Evolutionary conservation across 2,329 filamentous ascomycete species (phyloP).

Genomic region (Aspergillaceae sp.): DNA sequence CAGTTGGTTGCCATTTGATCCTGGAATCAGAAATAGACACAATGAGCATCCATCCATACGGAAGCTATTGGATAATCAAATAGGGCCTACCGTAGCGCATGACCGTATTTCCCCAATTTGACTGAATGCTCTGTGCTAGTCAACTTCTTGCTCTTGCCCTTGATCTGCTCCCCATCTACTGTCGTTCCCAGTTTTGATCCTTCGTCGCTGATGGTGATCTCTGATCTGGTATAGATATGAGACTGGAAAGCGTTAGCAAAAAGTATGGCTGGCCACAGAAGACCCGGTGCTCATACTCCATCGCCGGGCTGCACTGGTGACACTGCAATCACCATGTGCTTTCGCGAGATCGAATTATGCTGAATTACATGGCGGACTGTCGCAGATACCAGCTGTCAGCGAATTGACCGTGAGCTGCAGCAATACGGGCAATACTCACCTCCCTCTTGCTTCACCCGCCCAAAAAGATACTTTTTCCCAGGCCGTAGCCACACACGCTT

Average conservation of each 20-base stretch:
- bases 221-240: constrained; percentile 56
- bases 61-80: not conserved
- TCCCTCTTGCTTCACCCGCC: constrained; percentile 60
- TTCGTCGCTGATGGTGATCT: constrained; percentile 66
- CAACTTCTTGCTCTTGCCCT: constrained; percentile 52
- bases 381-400: not conserved
- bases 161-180: constrained; percentile 64
- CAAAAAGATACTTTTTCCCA: constrained; percentile 77
- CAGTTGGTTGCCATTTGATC: constrained; percentile 68
- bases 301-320: constrained; percentile 56
- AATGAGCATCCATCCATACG: constrained; percentile 3
- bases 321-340: constrained; percentile 74
- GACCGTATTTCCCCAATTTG: constrained; percentile 61
- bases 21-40: constrained; percentile 32
- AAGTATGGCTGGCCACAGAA: not conserved
- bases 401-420: not conserved
- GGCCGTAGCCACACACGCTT: constrained; percentile 77
- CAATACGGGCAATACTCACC: constrained; percentile 31
- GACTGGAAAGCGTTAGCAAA: constrained; percentile 36
- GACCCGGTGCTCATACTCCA: constrained; percentile 44
- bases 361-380: constrained; percentile 62
- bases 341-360: constrained; percentile 76
- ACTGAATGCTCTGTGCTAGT: constrained; percentile 54
- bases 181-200: constrained; percentile 77
- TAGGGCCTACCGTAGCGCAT: constrained; percentile 37